Conservation (phyloP, 177 flowering plant genomes). For the Telopea speciosissima region DNA sequence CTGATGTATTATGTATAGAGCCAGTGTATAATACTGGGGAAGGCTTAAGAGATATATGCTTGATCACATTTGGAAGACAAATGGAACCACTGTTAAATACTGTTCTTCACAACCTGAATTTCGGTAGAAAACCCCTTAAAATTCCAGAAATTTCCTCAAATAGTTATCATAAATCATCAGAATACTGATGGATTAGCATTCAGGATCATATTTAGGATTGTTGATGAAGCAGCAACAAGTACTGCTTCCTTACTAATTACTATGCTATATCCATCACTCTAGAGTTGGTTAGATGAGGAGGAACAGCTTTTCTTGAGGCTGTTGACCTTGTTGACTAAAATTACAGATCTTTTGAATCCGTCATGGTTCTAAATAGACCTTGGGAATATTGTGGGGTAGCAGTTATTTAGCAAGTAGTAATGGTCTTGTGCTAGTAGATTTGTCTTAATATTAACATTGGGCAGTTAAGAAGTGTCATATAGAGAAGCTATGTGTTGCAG, state of each 20-base stretch:
- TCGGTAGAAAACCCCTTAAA: no score
- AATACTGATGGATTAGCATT: not conserved
- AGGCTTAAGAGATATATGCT: no score
- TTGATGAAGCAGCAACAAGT: not conserved
- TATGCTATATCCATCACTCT: not conserved
- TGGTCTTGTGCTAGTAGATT: not conserved
- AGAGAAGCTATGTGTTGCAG: no score
- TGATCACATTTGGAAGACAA: no score
- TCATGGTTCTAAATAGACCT: not conserved
- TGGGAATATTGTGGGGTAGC: not conserved
- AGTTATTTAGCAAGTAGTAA: not conserved
- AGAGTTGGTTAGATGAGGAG: not conserved
- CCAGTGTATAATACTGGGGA: no score
- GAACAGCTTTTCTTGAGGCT: not conserved
- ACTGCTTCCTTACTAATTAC: not conserved
- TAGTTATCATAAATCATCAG: not conserved
- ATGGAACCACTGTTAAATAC: no score
- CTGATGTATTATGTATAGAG: no score
- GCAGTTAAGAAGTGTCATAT: no score
- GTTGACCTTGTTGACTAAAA: not conserved
- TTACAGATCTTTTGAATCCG: not conserved
- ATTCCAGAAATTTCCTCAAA: not conserved
- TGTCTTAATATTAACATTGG: not conserved
- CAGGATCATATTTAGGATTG: not conserved
- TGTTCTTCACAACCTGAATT: no score